Base-by-base conservation (phyloP, 2,329 filamentous ascomycete species). In the Hypocrella siamensis region DNA sequence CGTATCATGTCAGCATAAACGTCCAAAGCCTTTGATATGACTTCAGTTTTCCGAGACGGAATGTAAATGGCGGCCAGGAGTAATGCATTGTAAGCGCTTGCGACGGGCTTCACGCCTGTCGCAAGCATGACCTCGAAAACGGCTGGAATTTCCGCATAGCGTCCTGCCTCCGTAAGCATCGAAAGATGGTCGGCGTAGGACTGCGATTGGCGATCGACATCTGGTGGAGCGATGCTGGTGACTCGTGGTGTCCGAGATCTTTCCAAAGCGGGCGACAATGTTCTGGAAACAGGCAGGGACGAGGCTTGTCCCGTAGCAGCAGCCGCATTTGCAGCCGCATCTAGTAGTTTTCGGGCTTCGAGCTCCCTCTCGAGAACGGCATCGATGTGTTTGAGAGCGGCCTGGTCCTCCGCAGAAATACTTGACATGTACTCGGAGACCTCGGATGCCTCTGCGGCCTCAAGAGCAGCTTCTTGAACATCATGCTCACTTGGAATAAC, bases 1-100 rank as follows among this genome's bases (percentile, higher is more conserved):
- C 79, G 75, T 43, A 93, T 74, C 90, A 98, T 96, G 51, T 96
- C 86, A 12, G 85, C 79, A 54, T 96, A 98, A 32, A 98, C 81
- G 58, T 93, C 86, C 32, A 96, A 67, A 5, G 84, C 85, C 60
- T 93, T 93, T 38, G 84, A 79, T 11, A 93, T 82, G 32, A 90
- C 75, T 57, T 92, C 80, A 33, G 79, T 79, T 54, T 77, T 80
- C 52, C 82, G 77, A 17, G 67, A 65, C 6, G 86, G 82, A 14
- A 94, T 69, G 43, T 83, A 70, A 38, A 94, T 83, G 11, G 85
- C 85, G 5, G 90, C 83, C 45, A 77, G 67, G 27, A 98, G 63
- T 28, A 98, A 67, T 31, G 84, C 81, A 51, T 94, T 94, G 65
- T 98, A 98, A n/a, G 88, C 80, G 29, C 74, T 67, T 30, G 83